A percentile compares a stretch with the other conserved stretches of the same genome.
Evolutionary conservation across 805 yeast species (phyloP).

Genomic region (Schizosaccharomyces octosporus): DNA sequence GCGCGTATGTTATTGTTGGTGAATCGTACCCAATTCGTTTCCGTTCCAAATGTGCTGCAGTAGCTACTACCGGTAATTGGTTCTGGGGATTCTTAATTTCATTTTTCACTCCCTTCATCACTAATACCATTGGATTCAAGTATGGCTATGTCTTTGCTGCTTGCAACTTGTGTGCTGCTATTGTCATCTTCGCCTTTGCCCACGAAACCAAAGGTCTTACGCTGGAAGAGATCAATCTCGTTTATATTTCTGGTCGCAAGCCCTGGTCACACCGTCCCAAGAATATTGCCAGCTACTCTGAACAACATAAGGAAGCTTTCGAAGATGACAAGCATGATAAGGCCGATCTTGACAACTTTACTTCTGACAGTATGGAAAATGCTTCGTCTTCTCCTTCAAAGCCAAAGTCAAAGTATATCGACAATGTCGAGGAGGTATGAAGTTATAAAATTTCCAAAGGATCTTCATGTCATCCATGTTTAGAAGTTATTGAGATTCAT

Average conservation of each 20-base stretch:
- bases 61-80: slow-evolving; percentile 21
- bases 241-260: slow-evolving; percentile 13
- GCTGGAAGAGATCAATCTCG: slow-evolving; percentile 31
- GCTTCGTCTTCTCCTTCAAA: neutral
- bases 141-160: slow-evolving; percentile 39
- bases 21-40: slow-evolving; percentile 26
- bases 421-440: neutral
- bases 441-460: no score
- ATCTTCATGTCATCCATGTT: no score
- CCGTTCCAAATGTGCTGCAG: slow-evolving; percentile 11
- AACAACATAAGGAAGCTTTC: neutral
- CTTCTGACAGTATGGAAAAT: neutral
- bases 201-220: slow-evolving; percentile 38
- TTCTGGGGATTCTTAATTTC: slow-evolving; percentile 31
- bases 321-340: neutral
- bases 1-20: slow-evolving; percentile 22
- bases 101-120: slow-evolving; percentile 44
- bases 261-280: slow-evolving; percentile 2
- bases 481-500: no score
- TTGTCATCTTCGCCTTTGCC: slow-evolving; percentile 33
- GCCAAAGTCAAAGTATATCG: neutral
- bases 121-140: slow-evolving; percentile 33
- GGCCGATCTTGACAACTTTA: neutral
- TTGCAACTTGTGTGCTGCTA: slow-evolving; percentile 25
- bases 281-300: neutral